Evolutionary conservation across 306 rosid genomes (phyloP).

Genomic region (Cicer yamashitae): DNA sequence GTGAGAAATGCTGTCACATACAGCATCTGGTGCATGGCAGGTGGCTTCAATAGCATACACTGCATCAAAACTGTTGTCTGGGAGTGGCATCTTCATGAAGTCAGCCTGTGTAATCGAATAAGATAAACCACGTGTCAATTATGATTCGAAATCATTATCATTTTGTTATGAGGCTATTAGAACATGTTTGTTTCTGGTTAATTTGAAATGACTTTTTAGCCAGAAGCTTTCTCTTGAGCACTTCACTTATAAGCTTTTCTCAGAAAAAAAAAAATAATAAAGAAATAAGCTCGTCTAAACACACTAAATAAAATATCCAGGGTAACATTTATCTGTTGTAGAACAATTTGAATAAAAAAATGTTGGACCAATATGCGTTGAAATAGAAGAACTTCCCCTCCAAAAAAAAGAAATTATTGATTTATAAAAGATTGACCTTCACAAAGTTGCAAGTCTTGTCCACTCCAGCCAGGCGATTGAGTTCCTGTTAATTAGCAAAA

Average conservation of each 20-base stretch:
- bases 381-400: not conserved
- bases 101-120: conserved; percentile 75
- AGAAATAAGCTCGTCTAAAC: not conserved
- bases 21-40: conserved; percentile 99
- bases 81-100: conserved; percentile 93
- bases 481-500: conserved; percentile 58
- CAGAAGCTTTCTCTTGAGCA: not conserved
- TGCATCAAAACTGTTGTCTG: conserved; percentile 85
- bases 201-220: conserved; percentile 12
- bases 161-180: not conserved
- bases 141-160: not conserved
- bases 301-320: conserved; percentile 1
- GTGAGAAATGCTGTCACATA: conserved; percentile 45
- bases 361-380: conserved; percentile 4
- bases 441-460: conserved; percentile 78
- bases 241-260: not conserved
- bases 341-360: not conserved
- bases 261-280: not conserved
- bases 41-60: conserved; percentile 99
- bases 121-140: conserved; percentile 14
- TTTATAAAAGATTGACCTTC: conserved; percentile 65
- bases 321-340: conserved; percentile 3
- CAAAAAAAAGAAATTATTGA: conserved; percentile 24
- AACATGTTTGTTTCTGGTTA: conserved; percentile 2
- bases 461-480: conserved; percentile 67